Conservation (phyloP, 257 asterid genomes). For the Pogostemon cablin region DNA sequence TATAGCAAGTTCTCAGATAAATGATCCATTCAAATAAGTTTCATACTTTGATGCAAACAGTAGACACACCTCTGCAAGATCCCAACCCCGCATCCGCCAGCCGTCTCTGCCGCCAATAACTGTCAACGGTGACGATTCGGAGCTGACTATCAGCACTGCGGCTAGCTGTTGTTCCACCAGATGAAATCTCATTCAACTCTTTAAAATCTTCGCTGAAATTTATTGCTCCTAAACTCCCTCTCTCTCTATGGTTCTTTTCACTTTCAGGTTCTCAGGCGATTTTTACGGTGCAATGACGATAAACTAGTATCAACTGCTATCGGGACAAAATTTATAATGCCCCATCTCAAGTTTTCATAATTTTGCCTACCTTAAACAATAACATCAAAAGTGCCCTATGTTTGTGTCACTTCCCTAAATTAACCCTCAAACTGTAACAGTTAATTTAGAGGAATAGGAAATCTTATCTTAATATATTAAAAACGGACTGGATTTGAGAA, state of each 20-base stretch:
- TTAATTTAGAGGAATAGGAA: too few species aligned
- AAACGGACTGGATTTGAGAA: too few species aligned
- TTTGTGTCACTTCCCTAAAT: too few species aligned
- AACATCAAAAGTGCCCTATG: too few species aligned
- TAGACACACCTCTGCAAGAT: slow-evolving; percentile 11
- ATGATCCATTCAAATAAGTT: background rate
- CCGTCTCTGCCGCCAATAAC: slow-evolving; percentile 50
- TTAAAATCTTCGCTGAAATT: slow-evolving; percentile 29
- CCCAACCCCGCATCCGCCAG: background rate
- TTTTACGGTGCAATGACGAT: slow-evolving; percentile 50
- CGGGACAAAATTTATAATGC: too few species aligned
- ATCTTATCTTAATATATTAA: too few species aligned
- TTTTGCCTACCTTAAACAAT: too few species aligned
- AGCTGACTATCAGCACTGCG: slow-evolving; percentile 38
- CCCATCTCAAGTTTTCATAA: too few species aligned
- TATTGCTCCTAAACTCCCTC: slow-evolving; percentile 45
- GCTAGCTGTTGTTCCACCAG: slow-evolving; percentile 32
- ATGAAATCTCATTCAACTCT: slow-evolving; percentile 31
- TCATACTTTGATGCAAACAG: background rate
- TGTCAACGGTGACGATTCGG: slow-evolving; percentile 50
- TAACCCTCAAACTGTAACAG: too few species aligned
- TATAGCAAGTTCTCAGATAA: background rate
- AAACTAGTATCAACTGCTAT: slow-evolving; percentile 62
- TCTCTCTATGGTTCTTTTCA: slow-evolving; percentile 37
- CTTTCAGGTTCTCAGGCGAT: slow-evolving; percentile 41